Base-by-base conservation (phyloP, 345 rosid genomes). In the Lagerstroemia speciosa region DNA sequence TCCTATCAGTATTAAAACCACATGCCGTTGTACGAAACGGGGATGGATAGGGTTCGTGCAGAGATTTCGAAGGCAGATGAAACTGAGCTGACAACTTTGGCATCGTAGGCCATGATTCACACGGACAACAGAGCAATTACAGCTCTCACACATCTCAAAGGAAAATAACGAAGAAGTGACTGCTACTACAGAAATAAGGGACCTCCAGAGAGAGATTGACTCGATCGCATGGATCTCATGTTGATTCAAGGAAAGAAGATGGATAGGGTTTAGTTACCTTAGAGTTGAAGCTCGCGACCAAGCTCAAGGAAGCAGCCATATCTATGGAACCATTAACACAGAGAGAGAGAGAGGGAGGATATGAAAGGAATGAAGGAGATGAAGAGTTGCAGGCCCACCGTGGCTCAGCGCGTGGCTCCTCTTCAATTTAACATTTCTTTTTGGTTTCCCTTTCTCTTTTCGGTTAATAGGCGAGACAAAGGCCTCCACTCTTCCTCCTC, bases 221-320 rank as follows among this genome's bases (percentile, higher is more conserved):
- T 8, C 30, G 24, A 53, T 24, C 2, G 60, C 11, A 1, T 48
- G 24, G 2, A 48, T 22, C 27, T 17, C 6, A 55, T n/a, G 33
- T 33, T 31, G 27, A 67, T 24, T 26, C 30, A 46, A 30, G 61
- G 33, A 1, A 67, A 55, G 30, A 67, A 7, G 29, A 20, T 7
- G 33, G 11, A 9, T 12, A 32, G n/a, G 15, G 10, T 5, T n/a
- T n/a, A n/a, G n/a, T 41, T 75, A 83, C 84, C 81, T 61, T 61
- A 7, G 75, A 65, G 33, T 69, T 62, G 78, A 80, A 75, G 61
- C 81, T 78, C 70, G 71, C 37, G 69, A 76, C 62, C 17, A 78
- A 77, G 69, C 75, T 83, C 33, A 77, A 71, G 69, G 81, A 83
- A 60, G 76, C 71, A 12, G 84, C 78, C 84, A 80, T 83, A 1